phyloP scores from a whole-genome alignment of 1,284 basidiomycete genomes.

The Ceratobasidium sp. region DNA sequence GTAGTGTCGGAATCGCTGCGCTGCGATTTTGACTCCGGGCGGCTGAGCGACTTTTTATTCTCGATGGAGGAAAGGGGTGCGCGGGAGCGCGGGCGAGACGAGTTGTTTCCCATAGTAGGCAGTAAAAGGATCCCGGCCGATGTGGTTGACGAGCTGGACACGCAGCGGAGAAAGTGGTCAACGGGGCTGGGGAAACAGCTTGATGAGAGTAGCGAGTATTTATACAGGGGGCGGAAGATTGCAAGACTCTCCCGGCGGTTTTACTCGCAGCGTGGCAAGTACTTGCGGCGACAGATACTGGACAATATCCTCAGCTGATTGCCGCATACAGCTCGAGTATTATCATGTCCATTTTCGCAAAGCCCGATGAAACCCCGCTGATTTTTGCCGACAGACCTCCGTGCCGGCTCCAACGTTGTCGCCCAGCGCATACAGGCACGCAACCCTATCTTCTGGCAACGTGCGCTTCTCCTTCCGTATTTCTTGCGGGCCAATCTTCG shows the following conservation, averaged over 20 bases:
- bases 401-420: conserved; percentile 34
- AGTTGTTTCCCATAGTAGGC: conserved; percentile 30
- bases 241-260: conserved; percentile 21
- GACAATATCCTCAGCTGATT: conserved; percentile 36
- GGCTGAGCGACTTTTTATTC: conserved; percentile 25
- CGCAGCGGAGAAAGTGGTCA: conserved; percentile 7
- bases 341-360: conserved; percentile 37
- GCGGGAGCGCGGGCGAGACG: conserved; percentile 38
- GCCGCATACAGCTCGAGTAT: conserved; percentile 32
- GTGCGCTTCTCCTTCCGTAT: conserved; percentile 29
- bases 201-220: conserved; percentile 22
- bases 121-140: conserved; percentile 1
- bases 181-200: conserved; percentile 24
- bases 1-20: conserved; percentile 25
- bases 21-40: conserved; percentile 13
- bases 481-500: conserved; percentile 28
- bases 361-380: conserved; percentile 28
- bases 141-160: conserved; percentile 5
- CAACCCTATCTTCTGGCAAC: conserved; percentile 6
- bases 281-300: conserved; percentile 32
- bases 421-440: conserved; percentile 38
- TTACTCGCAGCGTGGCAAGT: conserved; percentile 39
- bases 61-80: conserved; percentile 13
- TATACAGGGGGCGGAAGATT: conserved; percentile 35
- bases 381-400: conserved; percentile 38